These are phyloP conservation scores for Glonium stellatum DNA, from an alignment of 495 filamentous ascomycete species.

Conservation along the genomic window DNA sequence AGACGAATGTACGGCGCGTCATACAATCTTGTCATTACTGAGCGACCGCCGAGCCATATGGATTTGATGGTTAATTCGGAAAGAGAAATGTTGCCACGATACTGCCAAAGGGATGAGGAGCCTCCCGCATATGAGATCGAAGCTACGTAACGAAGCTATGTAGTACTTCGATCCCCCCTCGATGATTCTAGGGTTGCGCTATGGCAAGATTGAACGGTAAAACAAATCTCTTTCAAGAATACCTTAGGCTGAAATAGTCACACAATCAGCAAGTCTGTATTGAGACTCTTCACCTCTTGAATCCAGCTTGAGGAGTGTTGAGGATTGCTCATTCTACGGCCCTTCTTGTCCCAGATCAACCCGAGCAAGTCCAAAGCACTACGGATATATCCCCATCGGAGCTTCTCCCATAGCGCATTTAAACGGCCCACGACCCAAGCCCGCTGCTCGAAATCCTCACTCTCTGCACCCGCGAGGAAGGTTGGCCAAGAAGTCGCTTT, in stretches of 20 bases:
- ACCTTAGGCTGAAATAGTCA: too few relatives aligned
- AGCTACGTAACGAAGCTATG: not conserved
- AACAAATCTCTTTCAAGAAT: too few relatives aligned
- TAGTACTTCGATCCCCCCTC: too few relatives aligned
- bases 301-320: not conserved
- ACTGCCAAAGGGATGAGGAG: not conserved
- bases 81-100: not conserved
- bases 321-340: not conserved
- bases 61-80: too few relatives aligned
- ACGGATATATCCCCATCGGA: conserved; percentile 26
- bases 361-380: conserved; percentile 17
- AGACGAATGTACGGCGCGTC: not conserved
- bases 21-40: not conserved
- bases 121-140: not conserved
- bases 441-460: conserved; percentile 10
- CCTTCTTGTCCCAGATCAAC: conserved; percentile 17
- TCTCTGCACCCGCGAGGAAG: conserved; percentile 25
- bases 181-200: too few relatives aligned
- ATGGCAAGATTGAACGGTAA: too few relatives aligned
- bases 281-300: not conserved
- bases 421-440: conserved; percentile 16
- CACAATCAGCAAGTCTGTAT: not conserved
- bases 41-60: not conserved
- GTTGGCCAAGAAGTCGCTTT: conserved; percentile 23
- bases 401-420: conserved; percentile 9